Base-by-base conservation (phyloP, 2,329 filamentous ascomycete species). In the Pyrenochaeta sp. region DNA sequence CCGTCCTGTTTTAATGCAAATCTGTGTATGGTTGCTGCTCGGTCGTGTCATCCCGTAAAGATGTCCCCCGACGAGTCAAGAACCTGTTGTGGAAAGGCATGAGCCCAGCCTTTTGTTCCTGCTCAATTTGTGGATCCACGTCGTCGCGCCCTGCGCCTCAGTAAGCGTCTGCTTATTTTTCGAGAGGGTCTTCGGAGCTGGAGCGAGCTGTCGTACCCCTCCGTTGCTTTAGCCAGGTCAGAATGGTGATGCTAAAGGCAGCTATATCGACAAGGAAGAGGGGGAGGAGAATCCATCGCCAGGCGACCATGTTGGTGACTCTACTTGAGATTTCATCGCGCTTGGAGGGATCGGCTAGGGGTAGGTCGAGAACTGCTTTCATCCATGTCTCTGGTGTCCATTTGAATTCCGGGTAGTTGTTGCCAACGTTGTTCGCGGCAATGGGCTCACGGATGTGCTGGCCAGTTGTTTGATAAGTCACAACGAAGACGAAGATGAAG, bases 351-450 rank as follows among this genome's bases (percentile, higher is more conserved):
- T 61, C 44, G 3, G 50, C 58, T 2, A 68, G 28, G 7, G 65
- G 63, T n/a, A 65, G 53, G 7, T 63, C 57, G 7, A 63, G 36
- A 1, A 68, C 60, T 2, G 64, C 63, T 38, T 61, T 62, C 50
- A 59, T 65, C 65, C 65, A 68, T 2, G 59, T 68, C 36, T 65
- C 65, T 2, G 63, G 63, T 3, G 65, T 68, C 65, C 65, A 68
- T 36, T 51, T 52, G 27, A 60, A 39, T 20, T 54, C 54, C 1
- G 58, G 49, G 35, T 67, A 68, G 27, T 58, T 35, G 14, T 30
- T 35, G 18, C 51, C 53, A 20, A 53, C 41, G 23, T 55, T 44
- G 20, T 60, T 55, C 13, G 37, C 41, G 2, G 63, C 61, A 23
- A 65, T 43, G 13, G 51, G 48, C 15, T 44, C 28, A 17, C 44